Evolutionary conservation across 2,329 filamentous ascomycete species (phyloP).

Genomic region (Neurospora crassa): DNA sequence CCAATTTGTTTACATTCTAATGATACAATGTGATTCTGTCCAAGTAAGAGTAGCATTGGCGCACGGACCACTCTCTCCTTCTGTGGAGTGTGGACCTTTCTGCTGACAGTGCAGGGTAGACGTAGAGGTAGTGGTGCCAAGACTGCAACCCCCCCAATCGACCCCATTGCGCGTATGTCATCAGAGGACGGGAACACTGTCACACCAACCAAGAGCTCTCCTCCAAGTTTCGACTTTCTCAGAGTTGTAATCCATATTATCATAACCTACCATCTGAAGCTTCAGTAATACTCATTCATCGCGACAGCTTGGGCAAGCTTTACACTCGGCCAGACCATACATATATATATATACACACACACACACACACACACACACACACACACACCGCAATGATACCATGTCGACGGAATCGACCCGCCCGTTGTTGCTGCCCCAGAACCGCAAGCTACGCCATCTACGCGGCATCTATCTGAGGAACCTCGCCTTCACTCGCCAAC

Average conservation of each 20-base stretch:
- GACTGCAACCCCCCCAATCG: not conserved
- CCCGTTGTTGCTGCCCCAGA: slow-evolving; percentile 55
- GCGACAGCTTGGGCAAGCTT: not conserved
- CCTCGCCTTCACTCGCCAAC: slow-evolving; percentile 54
- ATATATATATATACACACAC: not conserved
- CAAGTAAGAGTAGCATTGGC: not conserved
- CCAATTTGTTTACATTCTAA: not conserved
- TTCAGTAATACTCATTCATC: not conserved
- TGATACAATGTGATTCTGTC: not conserved
- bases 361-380: not conserved
- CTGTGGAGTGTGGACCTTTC: not conserved
- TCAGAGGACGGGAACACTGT: not conserved
- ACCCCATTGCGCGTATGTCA: not conserved
- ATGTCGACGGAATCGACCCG: slow-evolving; percentile 26
- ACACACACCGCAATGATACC: slow-evolving; percentile 14
- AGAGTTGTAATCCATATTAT: not conserved
- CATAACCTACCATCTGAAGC: not conserved
- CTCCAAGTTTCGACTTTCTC: not conserved
- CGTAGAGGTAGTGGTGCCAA: not conserved
- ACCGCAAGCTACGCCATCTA: slow-evolving; percentile 80
- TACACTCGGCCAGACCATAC: not conserved
- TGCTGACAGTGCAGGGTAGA: not conserved
- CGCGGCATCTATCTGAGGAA: slow-evolving; percentile 83
- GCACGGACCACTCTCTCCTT: not conserved
- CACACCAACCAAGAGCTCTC: not conserved